Percentiles rank a stretch among this genome's conserved stretches.
phyloP scores from a whole-genome alignment of 2,329 filamentous ascomycete genomes.

The Aspergillus latus region DNA sequence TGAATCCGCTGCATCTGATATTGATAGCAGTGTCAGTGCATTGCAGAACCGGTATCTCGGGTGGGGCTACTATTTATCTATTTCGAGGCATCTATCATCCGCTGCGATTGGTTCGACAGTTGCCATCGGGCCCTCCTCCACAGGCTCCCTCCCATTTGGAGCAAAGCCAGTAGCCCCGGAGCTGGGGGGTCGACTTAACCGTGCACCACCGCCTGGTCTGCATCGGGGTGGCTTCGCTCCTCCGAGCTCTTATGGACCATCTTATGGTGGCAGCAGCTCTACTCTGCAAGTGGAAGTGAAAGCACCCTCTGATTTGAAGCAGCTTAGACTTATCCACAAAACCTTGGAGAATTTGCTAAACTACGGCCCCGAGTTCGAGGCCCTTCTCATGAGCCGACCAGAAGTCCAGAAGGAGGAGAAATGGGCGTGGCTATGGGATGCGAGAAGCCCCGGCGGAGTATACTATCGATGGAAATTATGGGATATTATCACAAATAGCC shows the following conservation, averaged over 20 bases:
- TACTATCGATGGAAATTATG: slow-evolving; percentile 94
- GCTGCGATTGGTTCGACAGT: slow-evolving; percentile 61
- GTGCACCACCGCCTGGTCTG: slow-evolving; percentile 49
- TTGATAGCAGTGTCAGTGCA: slow-evolving; percentile 74
- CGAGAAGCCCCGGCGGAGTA: slow-evolving; percentile 72
- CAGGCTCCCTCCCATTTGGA: slow-evolving; percentile 69
- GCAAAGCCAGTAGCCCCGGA: slow-evolving; percentile 63
- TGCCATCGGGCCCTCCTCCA: slow-evolving; percentile 49
- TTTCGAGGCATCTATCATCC: slow-evolving; percentile 82
- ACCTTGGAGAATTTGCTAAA: slow-evolving; percentile 77
- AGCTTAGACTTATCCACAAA: slow-evolving; percentile 81
- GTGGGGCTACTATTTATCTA: slow-evolving; percentile 75
- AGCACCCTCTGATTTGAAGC: slow-evolving; percentile 73
- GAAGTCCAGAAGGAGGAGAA: slow-evolving; percentile 83
- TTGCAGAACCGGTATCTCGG: slow-evolving; percentile 84
- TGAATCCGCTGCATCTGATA: slow-evolving; percentile 78
- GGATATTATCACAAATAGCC: slow-evolving; percentile 73
- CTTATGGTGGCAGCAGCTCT: slow-evolving; percentile 50
- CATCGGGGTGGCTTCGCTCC: slow-evolving; percentile 70
- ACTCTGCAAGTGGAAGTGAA: slow-evolving; percentile 68
- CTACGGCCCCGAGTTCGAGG: slow-evolving; percentile 85
- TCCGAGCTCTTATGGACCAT: slow-evolving; percentile 65
- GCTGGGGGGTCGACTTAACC: slow-evolving; percentile 48
- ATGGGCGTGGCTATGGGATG: slow-evolving; percentile 93
- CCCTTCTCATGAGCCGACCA: slow-evolving; percentile 80